Conservation (phyloP, 331 rosid species). For the Quercus phellos region DNA sequence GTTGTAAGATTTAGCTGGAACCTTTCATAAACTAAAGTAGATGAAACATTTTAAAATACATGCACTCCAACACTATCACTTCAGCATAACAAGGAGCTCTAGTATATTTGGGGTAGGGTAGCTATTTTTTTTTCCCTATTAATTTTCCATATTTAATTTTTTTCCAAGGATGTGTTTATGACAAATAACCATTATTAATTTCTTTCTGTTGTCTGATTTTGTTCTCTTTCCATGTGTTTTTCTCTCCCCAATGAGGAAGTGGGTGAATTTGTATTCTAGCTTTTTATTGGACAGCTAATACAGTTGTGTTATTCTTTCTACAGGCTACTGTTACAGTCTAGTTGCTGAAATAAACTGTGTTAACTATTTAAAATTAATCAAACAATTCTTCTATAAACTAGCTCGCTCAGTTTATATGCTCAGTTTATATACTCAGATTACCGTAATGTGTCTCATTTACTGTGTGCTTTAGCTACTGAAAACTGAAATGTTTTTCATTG, state of each 20-base stretch:
- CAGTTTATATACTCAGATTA: not conserved
- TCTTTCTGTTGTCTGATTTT: too few relatives aligned
- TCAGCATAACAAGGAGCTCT: not conserved
- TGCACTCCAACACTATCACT: not conserved
- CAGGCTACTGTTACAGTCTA: not conserved
- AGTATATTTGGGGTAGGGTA: not conserved
- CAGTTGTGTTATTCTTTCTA: not conserved
- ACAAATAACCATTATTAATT: not conserved
- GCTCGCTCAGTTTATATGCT: not conserved
- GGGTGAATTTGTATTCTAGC: not conserved
- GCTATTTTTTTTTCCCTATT: not conserved
- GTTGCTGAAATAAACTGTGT: not conserved
- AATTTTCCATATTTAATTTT: not conserved
- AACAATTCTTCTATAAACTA: not conserved
- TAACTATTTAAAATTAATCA: not conserved
- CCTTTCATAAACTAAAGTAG: not conserved
- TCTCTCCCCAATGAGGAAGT: not conserved
- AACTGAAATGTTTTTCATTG: not conserved
- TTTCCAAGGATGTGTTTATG: not conserved
- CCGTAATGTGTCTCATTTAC: not conserved
- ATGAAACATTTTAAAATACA: not conserved
- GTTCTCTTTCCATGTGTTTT: not conserved
- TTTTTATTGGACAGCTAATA: not conserved
- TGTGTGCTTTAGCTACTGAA: not conserved
- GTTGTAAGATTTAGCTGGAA: not conserved